phyloP scores from a whole-genome alignment of 1,284 basidiomycete genomes.

The Wallemia mellicola region DNA sequence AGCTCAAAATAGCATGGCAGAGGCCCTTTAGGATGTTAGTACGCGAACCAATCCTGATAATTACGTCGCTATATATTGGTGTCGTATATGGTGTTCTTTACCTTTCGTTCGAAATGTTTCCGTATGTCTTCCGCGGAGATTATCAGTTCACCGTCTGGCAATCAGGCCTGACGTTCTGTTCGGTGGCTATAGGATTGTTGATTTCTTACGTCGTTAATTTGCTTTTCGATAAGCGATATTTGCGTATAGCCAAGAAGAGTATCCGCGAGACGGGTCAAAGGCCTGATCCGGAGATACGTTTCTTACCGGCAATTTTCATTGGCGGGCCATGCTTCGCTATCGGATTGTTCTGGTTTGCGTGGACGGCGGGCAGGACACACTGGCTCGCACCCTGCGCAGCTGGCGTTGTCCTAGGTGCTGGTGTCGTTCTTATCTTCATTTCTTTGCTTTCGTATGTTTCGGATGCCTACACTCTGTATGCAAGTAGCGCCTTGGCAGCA shows the following conservation, averaged over 20 bases:
- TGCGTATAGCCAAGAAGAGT: neutral
- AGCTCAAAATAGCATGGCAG: constrained; percentile 16
- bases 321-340: neutral
- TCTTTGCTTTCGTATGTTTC: constrained; percentile 30
- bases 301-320: neutral
- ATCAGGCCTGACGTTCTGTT: constrained; percentile 15
- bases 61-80: constrained; percentile 18
- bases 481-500: constrained; percentile 38
- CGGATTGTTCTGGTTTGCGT: neutral
- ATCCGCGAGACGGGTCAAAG: neutral
- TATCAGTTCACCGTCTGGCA: constrained; percentile 14
- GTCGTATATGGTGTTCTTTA: constrained; percentile 10
- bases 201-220: neutral
- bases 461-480: constrained; percentile 29
- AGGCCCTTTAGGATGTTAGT: constrained; percentile 20
- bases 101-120: constrained; percentile 16
- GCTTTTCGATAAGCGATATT: neutral
- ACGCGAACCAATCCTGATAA: constrained; percentile 19
- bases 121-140: constrained; percentile 14
- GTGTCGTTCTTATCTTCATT: constrained; percentile 6
- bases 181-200: constrained; percentile 1
- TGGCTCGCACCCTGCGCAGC: neutral
- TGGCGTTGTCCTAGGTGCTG: neutral
- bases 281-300: neutral
- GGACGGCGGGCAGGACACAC: neutral